Evolutionary conservation across 345 rosid species (phyloP).

Genomic region (Lepidium aucheri): DNA sequence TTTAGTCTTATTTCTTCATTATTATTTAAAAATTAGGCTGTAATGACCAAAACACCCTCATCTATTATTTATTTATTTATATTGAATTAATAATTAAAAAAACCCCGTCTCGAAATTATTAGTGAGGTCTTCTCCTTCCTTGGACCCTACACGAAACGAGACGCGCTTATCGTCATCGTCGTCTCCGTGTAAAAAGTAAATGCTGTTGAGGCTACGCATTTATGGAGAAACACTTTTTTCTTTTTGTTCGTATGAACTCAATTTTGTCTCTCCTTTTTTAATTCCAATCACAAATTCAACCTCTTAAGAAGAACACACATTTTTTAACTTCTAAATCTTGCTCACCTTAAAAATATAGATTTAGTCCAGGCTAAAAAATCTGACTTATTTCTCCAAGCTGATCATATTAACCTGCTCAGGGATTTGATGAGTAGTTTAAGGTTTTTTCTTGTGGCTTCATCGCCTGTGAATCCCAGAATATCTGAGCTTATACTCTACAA

Average conservation of each 20-base stretch:
- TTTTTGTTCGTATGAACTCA: constrained; percentile 9
- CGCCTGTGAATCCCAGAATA: constrained; percentile 96
- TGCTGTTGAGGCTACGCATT: constrained; percentile 13
- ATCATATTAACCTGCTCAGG: constrained; percentile 81
- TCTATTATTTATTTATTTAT: neutral
- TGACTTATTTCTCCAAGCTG: constrained; percentile 3
- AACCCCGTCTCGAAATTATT: neutral
- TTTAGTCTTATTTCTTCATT: neutral
- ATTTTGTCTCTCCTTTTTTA: neutral
- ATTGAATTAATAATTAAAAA: neutral
- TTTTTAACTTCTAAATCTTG: neutral
- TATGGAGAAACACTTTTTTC: neutral
- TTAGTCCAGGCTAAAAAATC: neutral
- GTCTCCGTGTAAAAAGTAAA: constrained; percentile 29
- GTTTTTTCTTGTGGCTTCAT: constrained; percentile 78
- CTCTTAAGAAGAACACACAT: constrained; percentile 1
- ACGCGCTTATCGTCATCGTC: no score
- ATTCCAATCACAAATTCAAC: neutral
- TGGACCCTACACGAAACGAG: constrained; percentile 28
- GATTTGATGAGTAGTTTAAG: constrained; percentile 89
- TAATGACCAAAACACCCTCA: constrained; percentile 21
- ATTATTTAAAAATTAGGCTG: neutral
- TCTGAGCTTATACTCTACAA: constrained; percentile 93
- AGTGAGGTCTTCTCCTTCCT: constrained; percentile 29
- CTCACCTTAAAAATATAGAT: constrained; percentile 5